A percentile compares a stretch with the other conserved stretches of the same genome.
Conservation (phyloP, 257 asterid species). For the Salvia miltiorrhiza region DNA sequence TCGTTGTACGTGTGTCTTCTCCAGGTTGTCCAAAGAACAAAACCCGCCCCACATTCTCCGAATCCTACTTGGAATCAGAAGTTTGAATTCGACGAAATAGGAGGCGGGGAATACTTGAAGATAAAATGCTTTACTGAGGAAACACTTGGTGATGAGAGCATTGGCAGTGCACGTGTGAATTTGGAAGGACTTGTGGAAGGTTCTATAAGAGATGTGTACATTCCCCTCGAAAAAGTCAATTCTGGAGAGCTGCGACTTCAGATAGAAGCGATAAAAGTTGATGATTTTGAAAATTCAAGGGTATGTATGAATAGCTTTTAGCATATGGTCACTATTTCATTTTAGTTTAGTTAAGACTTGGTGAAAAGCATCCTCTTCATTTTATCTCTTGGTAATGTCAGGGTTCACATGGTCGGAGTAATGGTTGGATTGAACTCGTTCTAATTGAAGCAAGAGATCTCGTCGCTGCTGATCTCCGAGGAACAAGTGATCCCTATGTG, state of each 20-base stretch:
- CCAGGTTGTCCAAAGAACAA: conserved; percentile 63
- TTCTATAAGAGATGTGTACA: conserved; percentile 59
- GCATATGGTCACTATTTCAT: neutral
- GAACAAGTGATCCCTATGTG: conserved; percentile 97
- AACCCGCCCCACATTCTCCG: conserved; percentile 59
- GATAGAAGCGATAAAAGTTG: conserved; percentile 63
- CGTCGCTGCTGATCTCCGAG: conserved; percentile 93
- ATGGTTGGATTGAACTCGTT: conserved; percentile 86
- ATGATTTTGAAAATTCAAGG: conserved; percentile 55
- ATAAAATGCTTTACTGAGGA: conserved; percentile 81
- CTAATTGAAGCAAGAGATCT: conserved; percentile 92
- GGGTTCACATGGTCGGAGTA: conserved; percentile 52
- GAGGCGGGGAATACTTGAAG: conserved; percentile 80
- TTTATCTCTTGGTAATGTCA: conserved; percentile 25
- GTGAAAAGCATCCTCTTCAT: neutral
- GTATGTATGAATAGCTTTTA: conserved; percentile 26
- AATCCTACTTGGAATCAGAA: conserved; percentile 83
- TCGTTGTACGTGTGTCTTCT: conserved; percentile 8
- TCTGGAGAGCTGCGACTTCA: conserved; percentile 89
- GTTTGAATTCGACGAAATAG: conserved; percentile 91
- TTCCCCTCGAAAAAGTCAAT: conserved; percentile 90
- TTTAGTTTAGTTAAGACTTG: neutral
- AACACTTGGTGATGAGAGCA: conserved; percentile 80
- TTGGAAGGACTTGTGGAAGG: conserved; percentile 95
- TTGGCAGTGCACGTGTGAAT: conserved; percentile 92